A percentile compares a stretch with the other conserved stretches of the same genome.
Conservation (phyloP, 345 rosid genomes). For the Rhodamnia rubescens region DNA sequence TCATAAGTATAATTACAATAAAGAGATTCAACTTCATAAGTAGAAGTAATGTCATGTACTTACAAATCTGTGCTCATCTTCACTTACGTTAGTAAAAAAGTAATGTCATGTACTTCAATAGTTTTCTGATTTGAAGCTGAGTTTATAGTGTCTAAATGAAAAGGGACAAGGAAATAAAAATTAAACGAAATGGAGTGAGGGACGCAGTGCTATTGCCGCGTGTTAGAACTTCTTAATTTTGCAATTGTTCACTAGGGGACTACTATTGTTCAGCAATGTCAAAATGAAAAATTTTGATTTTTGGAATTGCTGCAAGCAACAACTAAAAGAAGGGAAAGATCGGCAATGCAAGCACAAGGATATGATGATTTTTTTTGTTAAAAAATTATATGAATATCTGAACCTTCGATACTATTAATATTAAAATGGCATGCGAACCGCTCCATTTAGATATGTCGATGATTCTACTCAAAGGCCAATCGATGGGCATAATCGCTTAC, state of each 20-base stretch:
- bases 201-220: neutral
- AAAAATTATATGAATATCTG: neutral
- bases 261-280: neutral
- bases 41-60: neutral
- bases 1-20: neutral
- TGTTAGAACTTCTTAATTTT: neutral
- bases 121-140: neutral
- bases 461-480: neutral
- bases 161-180: neutral
- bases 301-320: neutral
- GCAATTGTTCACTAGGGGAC: neutral
- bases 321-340: neutral
- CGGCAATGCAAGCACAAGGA: rapidly evolving
- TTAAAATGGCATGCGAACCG: neutral
- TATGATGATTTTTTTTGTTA: neutral
- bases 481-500: rapidly evolving
- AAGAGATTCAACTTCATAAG: neutral
- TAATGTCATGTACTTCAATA: neutral
- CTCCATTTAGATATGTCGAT: neutral
- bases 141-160: neutral
- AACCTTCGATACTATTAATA: neutral
- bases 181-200: neutral
- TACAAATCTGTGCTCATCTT: neutral
- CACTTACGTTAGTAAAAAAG: neutral
- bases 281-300: neutral